phyloP scores from a whole-genome alignment of 1,139 yeast genomes.

The Wickerhamiella infanticola region DNA sequence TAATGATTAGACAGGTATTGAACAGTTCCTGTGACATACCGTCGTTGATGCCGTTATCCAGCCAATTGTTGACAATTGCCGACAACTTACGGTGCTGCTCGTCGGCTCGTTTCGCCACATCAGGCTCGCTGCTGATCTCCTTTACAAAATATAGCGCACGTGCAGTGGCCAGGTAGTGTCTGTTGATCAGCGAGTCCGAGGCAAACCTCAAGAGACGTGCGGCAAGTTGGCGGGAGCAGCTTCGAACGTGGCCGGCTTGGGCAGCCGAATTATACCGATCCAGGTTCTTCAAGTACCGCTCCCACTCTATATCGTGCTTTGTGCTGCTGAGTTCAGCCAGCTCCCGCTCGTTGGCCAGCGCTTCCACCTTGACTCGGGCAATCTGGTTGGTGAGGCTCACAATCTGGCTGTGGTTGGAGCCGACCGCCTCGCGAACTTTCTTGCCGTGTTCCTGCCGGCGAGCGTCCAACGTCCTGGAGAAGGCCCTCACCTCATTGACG shows the following conservation, averaged over 20 bases:
- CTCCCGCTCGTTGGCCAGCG: not conserved
- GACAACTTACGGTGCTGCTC: not conserved
- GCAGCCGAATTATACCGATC: not conserved
- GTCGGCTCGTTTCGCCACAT: not conserved
- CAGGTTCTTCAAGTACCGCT: not conserved
- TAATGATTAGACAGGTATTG: constrained; percentile 8
- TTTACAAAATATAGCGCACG: constrained; percentile 8
- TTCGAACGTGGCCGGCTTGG: not conserved
- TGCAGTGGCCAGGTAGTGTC: constrained; percentile 7
- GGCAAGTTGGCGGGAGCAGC: not conserved
- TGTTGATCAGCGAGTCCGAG: constrained; percentile 5
- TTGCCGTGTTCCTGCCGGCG: constrained; percentile 35
- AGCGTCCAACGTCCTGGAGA: constrained; percentile 43
- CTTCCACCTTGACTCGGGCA: constrained; percentile 19
- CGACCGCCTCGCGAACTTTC: constrained; percentile 44
- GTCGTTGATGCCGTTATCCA: constrained; percentile 2
- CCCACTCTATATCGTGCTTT: not conserved
- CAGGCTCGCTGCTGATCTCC: not conserved
- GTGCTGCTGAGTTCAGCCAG: not conserved
- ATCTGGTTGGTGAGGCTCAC: constrained; percentile 56
- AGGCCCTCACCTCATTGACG: constrained; percentile 73
- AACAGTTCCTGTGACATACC: constrained; percentile 9
- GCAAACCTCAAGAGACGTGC: constrained; percentile 4
- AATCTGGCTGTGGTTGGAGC: constrained; percentile 50
- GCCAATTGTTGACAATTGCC: constrained; percentile 5